Conservation (phyloP, 805 yeast genomes). For the Naumovozyma dairenensis region DNA sequence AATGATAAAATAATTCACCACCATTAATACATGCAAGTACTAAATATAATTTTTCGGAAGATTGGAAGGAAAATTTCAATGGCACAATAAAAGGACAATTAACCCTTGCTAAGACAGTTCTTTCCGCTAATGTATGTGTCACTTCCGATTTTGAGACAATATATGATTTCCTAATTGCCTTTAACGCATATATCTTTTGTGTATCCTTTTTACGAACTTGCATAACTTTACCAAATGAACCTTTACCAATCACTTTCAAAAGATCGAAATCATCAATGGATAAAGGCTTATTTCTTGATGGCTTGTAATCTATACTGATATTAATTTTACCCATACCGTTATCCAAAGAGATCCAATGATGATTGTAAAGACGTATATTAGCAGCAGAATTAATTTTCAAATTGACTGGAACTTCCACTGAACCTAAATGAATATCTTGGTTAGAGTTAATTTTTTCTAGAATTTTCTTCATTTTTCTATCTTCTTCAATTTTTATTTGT, state of each 20-base stretch:
- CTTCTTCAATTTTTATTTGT: slow-evolving; percentile 14
- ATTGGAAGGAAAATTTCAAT: slow-evolving; percentile 85
- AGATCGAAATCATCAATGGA: slow-evolving; percentile 85
- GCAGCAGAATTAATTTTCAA: slow-evolving; percentile 38
- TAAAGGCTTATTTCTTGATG: slow-evolving; percentile 52
- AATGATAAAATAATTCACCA: slow-evolving; percentile 88
- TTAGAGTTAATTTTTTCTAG: slow-evolving; percentile 29
- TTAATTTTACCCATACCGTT: slow-evolving; percentile 41
- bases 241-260: slow-evolving; percentile 90
- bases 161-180: slow-evolving; percentile 85
- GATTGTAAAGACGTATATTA: slow-evolving; percentile 51
- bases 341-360: slow-evolving; percentile 39
- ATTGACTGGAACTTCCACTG: slow-evolving; percentile 50
- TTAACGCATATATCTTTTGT: slow-evolving; percentile 82
- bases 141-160: slow-evolving; percentile 89
- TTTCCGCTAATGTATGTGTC: slow-evolving; percentile 88
- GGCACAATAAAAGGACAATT: slow-evolving; percentile 93
- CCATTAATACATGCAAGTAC: slow-evolving; percentile 91
- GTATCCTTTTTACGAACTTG: slow-evolving; percentile 94
- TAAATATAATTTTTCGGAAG: slow-evolving; percentile 79
- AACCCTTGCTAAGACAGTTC: slow-evolving; percentile 85
- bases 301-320: slow-evolving; percentile 57
- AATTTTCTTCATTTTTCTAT: slow-evolving; percentile 16
- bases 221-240: slow-evolving; percentile 97
- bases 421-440: slow-evolving; percentile 67